Base-by-base conservation (phyloP, 257 asterid species). In the Oldenlandia corymbosa region DNA sequence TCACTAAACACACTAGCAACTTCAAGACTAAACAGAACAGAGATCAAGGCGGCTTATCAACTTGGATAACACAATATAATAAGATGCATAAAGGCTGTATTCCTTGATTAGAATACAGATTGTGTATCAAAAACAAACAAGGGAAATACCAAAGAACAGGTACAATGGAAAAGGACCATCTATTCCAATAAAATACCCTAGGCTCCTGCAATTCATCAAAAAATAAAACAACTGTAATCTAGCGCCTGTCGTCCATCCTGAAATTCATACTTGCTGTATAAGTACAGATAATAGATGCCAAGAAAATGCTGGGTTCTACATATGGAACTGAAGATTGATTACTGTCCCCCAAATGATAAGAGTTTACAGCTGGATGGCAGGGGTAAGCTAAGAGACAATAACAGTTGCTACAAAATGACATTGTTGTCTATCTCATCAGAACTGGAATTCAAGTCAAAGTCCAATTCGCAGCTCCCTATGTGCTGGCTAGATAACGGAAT, bases 61-160 rank as follows among this genome's bases (percentile, higher is more conserved):
- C 37, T 47, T 66, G 32, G n/a, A n/a, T n/a, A n/a, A 45, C n/a
- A 20, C 49, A 65, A 51, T 30, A 39, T 5, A 42, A 62, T 52
- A 18, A 41, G 54, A 34, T 28, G n/a, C 13, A 7, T 11, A 1
- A 3, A 24, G n/a, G n/a, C n/a, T n/a, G n/a, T n/a, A n/a, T n/a
- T n/a, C n/a, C n/a, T n/a, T n/a, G n/a, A n/a, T n/a, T n/a, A n/a
- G n/a, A n/a, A n/a, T n/a, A n/a, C n/a, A 14, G 39, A 50, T 54
- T 28, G 27, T 31, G 49, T 27, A 21, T 24, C 27, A 0, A 13
- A 12, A 49, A 65, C 36, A 23, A 26, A 41, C 28, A 52, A 17
- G 16, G 27, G 18, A 41, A 65, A 10, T 39, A 53, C 9, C 53
- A 17, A 36, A 52, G 7, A 26, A 65, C 14, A 51, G 5, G 10